A percentile compares a stretch with the other conserved stretches of the same genome.
Evolutionary conservation across 192 early-diverging fungal species (phyloP).

Genomic region (Coemansia sp.): DNA sequence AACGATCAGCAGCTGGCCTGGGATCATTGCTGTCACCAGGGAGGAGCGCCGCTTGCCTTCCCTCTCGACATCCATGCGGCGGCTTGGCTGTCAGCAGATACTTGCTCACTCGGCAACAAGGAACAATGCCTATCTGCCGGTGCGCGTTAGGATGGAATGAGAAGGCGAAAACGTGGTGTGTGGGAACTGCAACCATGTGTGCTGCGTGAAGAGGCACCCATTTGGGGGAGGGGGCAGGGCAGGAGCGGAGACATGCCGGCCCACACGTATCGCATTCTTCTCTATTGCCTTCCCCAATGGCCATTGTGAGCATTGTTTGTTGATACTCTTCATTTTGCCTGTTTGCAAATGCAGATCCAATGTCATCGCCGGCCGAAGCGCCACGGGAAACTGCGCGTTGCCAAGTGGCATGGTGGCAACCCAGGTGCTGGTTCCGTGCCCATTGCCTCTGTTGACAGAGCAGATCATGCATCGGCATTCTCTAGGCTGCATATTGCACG

Average conservation of each 20-base stretch:
- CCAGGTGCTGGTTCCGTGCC: background rate
- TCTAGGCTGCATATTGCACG: background rate
- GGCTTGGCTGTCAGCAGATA: background rate
- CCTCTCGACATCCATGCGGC: background rate
- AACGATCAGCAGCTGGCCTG: background rate
- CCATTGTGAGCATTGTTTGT: background rate
- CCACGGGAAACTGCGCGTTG: background rate
- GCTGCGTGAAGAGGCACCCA: background rate
- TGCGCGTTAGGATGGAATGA: background rate
- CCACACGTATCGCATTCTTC: background rate
- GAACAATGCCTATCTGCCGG: background rate
- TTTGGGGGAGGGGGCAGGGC: background rate
- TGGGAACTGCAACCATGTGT: constrained; percentile 4
- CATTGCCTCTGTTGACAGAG: background rate
- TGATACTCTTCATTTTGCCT: background rate
- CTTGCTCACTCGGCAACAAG: background rate
- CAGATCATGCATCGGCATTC: background rate
- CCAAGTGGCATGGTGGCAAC: background rate
- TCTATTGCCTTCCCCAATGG: background rate
- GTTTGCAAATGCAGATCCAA: background rate
- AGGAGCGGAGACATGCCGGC: background rate
- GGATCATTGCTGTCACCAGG: background rate
- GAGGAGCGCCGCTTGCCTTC: background rate
- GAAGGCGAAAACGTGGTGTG: constrained; percentile 3
- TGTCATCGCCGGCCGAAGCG: background rate